Percentiles rank a stretch among this genome's conserved stretches.
Evolutionary conservation across 1,284 basidiomycete species (phyloP).

Genomic region (Apiotrichum siamense): DNA sequence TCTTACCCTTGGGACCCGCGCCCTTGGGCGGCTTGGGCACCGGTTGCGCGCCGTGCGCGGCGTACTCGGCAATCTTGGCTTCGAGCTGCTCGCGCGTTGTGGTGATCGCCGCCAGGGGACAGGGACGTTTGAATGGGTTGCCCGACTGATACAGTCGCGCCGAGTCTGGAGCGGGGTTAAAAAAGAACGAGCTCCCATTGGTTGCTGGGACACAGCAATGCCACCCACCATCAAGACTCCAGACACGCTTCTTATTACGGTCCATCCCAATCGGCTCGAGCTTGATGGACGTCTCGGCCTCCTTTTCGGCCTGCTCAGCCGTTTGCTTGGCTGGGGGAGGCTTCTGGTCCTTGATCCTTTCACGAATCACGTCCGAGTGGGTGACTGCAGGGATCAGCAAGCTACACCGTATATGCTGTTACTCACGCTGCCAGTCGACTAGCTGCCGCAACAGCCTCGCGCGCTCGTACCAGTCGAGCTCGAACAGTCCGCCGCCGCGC

Average conservation of each 20-base stretch:
- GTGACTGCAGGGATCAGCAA: conserved; percentile 27
- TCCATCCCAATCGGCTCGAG: conserved; percentile 37
- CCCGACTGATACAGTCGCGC: conserved; percentile 41
- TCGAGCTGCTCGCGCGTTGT: conserved; percentile 28
- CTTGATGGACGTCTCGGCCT: conserved; percentile 19
- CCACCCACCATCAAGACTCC: conserved; percentile 42
- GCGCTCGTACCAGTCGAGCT: conserved; percentile 40
- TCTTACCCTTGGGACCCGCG: conserved; percentile 23
- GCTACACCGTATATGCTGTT: background rate
- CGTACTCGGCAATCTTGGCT: conserved; percentile 19
- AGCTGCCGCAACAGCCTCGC: conserved; percentile 40
- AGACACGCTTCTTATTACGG: conserved; percentile 40
- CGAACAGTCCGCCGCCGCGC: conserved; percentile 36
- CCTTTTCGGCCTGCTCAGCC: conserved; percentile 11
- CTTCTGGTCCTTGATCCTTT: conserved; percentile 33
- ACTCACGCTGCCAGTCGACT: conserved; percentile 46
- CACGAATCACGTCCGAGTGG: conserved; percentile 32
- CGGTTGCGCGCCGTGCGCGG: conserved; percentile 15
- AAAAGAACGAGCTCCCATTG: too few species aligned
- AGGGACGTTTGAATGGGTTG: conserved; percentile 47
- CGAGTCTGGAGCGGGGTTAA: conserved; percentile 25
- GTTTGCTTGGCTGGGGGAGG: conserved; percentile 8
- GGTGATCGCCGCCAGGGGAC: conserved; percentile 33
- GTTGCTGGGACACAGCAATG: background rate
- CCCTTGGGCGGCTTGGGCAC: conserved; percentile 7